Base-by-base conservation (phyloP, 2,329 filamentous ascomycete species). In the Myriosclerotinia curreyana region DNA sequence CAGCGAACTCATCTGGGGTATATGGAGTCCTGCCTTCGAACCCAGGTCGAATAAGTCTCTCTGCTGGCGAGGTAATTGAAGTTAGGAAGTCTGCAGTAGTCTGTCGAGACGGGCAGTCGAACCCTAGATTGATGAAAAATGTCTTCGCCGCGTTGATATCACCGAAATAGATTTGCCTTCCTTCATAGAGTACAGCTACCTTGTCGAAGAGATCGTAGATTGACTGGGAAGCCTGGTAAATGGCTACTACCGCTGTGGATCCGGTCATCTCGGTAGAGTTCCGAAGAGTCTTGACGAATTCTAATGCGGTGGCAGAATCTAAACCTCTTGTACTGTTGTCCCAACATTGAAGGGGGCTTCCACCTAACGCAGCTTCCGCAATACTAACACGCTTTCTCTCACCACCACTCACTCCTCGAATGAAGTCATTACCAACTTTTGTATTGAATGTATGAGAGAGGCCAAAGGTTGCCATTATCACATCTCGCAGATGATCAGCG, bases 361-460 rank as follows among this genome's bases (percentile, higher is more conserved):
- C 75, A 1, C 79, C 79, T 12, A 82, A 82, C 0, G 84, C 83
- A 42, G 90, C 91, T 75, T 95, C 91, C 1, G 89, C 90, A 66
- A 95, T 92, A 52, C 86, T 90, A 6, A 96, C 91, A 74, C 92
- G 86, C 78, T 95, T 93, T 64, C 87, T 80, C 74, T 91, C 88
- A 46, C 88, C 88, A 34, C 88, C 88, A 9, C 83, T 87, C 0
- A 90, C 83, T 56, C 90, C 90, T 1, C 88, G 85, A 14, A 92
- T 81, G 51, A 89, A 85, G 69, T 91, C 88, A 66, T 91, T 86
- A 9, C 90, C 90, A 15, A 93, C 87, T 70, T 87, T 89, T 8
- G 90, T 92, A 66, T 87, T 82, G 69, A 88, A 79, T 0, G 88
- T 90, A 70, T 92, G 88, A 44, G 84, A 84, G 38, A 92, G 84